Percentiles rank a stretch among this genome's conserved stretches.
phyloP scores from a whole-genome alignment of 768 basidiomycete genomes.

The Mrakia frigida region DNA sequence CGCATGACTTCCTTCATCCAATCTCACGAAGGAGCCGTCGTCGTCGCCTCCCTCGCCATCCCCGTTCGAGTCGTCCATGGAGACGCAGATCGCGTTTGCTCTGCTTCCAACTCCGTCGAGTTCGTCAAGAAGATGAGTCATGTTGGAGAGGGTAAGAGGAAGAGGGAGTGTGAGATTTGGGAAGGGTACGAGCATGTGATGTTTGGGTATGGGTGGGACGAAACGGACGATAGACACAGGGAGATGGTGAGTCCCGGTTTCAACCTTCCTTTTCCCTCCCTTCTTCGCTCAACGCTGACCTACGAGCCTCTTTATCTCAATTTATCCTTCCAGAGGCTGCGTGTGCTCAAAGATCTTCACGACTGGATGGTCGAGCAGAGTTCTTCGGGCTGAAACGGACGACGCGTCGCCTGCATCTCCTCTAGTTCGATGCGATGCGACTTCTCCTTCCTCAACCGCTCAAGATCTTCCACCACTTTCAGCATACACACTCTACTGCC shows the following conservation, averaged over 20 bases:
- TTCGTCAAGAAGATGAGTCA: conserved; percentile 40
- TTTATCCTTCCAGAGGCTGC: background rate
- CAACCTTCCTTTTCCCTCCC: no score
- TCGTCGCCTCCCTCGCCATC: conserved; percentile 21
- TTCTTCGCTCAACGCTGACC: background rate
- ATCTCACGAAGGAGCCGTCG: background rate
- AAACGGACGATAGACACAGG: background rate
- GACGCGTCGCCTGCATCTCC: no score
- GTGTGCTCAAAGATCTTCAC: conserved; percentile 17
- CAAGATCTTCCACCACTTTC: no score
- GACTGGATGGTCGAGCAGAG: conserved; percentile 23
- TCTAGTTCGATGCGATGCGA: background rate
- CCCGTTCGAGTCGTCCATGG: conserved; percentile 47
- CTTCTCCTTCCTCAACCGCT: background rate
- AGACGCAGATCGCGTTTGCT: conserved; percentile 42
- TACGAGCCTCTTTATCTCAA: background rate
- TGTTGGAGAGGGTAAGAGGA: conserved; percentile 30
- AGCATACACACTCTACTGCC: background rate
- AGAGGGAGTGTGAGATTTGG: conserved; percentile 46
- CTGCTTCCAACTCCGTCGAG: conserved; percentile 37
- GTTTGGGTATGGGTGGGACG: conserved; percentile 18
- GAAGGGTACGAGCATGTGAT: conserved; percentile 46
- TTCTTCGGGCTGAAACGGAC: background rate
- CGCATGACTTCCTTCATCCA: conserved; percentile 39
- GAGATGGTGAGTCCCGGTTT: conserved; percentile 18